Evolutionary conservation across 1,284 basidiomycete genomes (phyloP), one percentile per base, ranked within the genome.

Genomic region (Pascua guehoae): DNA sequence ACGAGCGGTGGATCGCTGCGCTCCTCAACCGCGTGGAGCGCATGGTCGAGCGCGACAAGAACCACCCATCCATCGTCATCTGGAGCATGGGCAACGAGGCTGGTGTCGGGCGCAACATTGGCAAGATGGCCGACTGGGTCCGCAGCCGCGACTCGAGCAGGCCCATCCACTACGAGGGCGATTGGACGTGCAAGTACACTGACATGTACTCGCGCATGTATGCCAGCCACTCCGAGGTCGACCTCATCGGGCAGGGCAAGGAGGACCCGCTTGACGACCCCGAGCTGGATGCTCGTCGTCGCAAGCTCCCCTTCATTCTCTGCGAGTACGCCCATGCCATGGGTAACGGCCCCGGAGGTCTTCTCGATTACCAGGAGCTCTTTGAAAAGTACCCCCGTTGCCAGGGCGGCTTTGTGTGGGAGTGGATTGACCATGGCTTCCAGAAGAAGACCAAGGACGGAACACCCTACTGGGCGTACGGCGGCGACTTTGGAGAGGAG

Each of bases 391-490:
- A 66, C 43, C 57, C 63, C 1, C 53, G 63, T 18, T 46, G 32
- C 16, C 58, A 65, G 41, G 66, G 66, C 15, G 66, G 66, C 2
- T 68, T 68, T 47, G 47, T 68, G 40, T 68, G 66, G 66, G 66
- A 67, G 47, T 67, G 66, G 66, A 67, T 67, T 39, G 66, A 67
- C 57, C 66, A 67, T 49, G 66, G 64, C 14, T 40, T 67, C 32
- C 54, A 36, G 3, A 46, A 55, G 44, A 45, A 41, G 16, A 44
- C 43, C 8, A 44, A 18, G 17, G 56, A 62, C 38, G 63, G 63
- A 8, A 37, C 18, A 16, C 12, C 18, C 40, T 64, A 57, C 56
- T 67, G 41, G 37, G 56, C 48, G 36, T 66, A 66, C 46, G 66
- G 66, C 15, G 66, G 66, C 10, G 66, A 67, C 52, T 67, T 67